A percentile compares a stretch with the other conserved stretches of the same genome.
Conservation (phyloP, 345 rosid species). For the Dipteronia sinensis region DNA sequence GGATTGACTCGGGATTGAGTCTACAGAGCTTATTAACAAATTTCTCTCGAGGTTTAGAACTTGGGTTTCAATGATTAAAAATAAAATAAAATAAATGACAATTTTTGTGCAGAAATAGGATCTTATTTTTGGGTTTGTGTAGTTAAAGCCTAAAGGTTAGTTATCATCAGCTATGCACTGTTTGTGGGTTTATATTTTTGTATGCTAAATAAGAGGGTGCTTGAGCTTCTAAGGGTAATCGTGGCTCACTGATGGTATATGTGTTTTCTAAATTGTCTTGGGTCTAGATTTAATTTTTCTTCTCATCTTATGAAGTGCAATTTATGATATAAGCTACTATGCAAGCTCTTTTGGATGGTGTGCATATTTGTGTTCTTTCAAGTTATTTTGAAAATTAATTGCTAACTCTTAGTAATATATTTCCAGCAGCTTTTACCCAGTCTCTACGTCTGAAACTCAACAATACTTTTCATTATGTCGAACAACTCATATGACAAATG, state of each 20-base stretch:
- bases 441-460: background rate
- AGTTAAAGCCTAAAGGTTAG: background rate
- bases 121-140: background rate
- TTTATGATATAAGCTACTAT: background rate
- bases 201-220: background rate
- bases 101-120: background rate
- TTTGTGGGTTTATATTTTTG: background rate
- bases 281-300: background rate
- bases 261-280: background rate
- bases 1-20: background rate
- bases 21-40: background rate
- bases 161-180: background rate
- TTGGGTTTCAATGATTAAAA: background rate
- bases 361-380: conserved; percentile 5
- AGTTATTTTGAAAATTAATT: background rate
- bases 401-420: background rate
- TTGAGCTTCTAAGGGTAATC: background rate
- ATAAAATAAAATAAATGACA: background rate
- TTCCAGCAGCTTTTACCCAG: background rate
- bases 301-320: background rate
- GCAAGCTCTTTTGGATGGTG: background rate
- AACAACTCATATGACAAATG: background rate
- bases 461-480: background rate
- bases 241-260: background rate
- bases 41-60: background rate